Base-by-base conservation (phyloP, 345 rosid species). In the Populus ilicifolia region DNA sequence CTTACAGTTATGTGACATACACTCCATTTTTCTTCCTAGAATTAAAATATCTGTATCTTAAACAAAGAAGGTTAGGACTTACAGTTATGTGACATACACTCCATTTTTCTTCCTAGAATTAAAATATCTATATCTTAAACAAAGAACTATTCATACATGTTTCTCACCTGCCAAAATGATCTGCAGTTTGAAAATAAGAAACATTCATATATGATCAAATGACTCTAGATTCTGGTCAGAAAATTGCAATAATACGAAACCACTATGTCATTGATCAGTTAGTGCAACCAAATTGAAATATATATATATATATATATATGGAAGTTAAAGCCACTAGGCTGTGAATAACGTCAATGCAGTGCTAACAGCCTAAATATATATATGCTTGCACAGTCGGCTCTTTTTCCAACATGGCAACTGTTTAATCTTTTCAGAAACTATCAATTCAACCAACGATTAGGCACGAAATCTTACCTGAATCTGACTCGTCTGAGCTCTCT, bases 401-500 rank as follows among this genome's bases (percentile, higher is more conserved):
- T 29, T 74, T 30, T 13, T 68, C 64, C 74, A 3, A 44, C 21
- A 23, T 29, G 18, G 14, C 21, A 23, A 12, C 46, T 67, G 9
- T 3, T 52, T 50, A 67, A 30, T 72, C 63, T 38, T 65, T 77
- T 33, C 75, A 80, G 29, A 39, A 69, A 69, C 64, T 41, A 78
- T 69, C 67, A 75, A 38, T 50, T 30, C 36, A 12, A 8, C 39
- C 3, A 71, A 10, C n/a, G 56, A 56, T 6, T 73, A 29, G 25
- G 23, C 16, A 16, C 13, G 27, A 9, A 64, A 74, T 20, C 36
- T 64, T 75, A 82, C 84, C 84, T 82, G 84, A 82, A 82, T 75
- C 84, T 82, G 71, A 82, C 84, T 69, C 84, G 74, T 78, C 84
- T 69, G 29, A 81, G 81, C 81, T 81, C 84, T 72, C 76, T 78